These are phyloP conservation scores for Botryotinia narcissicola DNA, from an alignment of 2,329 filamentous ascomycete genomes.

Conservation along the genomic window DNA sequence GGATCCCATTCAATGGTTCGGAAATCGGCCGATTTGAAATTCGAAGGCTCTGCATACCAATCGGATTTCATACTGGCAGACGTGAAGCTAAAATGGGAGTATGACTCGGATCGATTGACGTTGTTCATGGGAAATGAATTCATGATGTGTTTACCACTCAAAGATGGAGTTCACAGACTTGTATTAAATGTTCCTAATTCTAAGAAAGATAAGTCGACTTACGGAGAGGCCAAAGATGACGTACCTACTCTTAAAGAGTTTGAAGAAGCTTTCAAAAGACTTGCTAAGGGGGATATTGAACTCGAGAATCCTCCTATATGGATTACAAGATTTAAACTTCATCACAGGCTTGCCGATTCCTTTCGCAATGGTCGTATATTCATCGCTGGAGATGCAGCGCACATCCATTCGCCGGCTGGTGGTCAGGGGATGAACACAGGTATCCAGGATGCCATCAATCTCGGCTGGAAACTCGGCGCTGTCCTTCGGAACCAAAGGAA, in stretches of 20 bases:
- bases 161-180: conserved; percentile 35
- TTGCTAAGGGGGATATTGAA: conserved; percentile 33
- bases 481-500: conserved; percentile 37
- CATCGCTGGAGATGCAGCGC: conserved; percentile 41
- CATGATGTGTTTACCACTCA: conserved; percentile 41
- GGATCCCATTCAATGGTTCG: conserved; percentile 51
- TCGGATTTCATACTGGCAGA: conserved; percentile 48
- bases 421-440: conserved; percentile 43
- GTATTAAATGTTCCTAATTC: conserved; percentile 28
- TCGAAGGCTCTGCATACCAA: conserved; percentile 44
- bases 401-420: conserved; percentile 40
- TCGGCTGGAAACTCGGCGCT: conserved; percentile 40
- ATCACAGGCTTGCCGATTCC: conserved; percentile 43
- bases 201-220: conserved; percentile 12
- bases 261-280: conserved; percentile 34
- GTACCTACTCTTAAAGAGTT: conserved; percentile 40
- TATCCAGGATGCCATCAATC: conserved; percentile 40
- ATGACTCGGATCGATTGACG: conserved; percentile 16
- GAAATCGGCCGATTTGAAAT: conserved; percentile 41
- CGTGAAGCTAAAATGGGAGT: conserved; percentile 36
- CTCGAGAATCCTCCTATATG: conserved; percentile 39
- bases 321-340: conserved; percentile 48
- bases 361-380: conserved; percentile 45
- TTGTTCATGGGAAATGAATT: conserved; percentile 40
- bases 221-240: conserved; percentile 21